phyloP scores from a whole-genome alignment of 2,329 filamentous ascomycete species.

The Hysterium pulicare region DNA sequence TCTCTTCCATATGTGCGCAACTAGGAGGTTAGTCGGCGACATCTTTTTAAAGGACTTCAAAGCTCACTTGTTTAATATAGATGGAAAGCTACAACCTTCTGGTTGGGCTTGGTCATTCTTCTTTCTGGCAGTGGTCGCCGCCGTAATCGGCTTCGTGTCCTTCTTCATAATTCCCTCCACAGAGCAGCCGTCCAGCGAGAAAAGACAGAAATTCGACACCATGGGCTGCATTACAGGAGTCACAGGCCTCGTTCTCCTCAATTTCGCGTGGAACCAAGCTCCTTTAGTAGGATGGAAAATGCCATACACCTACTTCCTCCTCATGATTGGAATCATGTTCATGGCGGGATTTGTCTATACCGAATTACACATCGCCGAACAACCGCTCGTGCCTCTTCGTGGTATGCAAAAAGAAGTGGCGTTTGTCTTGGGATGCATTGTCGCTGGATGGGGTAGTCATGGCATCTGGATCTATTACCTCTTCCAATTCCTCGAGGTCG shows the following conservation, averaged over 20 bases:
- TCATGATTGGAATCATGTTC: conserved; percentile 16
- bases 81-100: neutral
- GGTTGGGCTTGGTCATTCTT: conserved; percentile 35
- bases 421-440: conserved; percentile 19
- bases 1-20: conserved; percentile 37
- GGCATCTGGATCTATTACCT: conserved; percentile 33
- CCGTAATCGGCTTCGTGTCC: conserved; percentile 15
- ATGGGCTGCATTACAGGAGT: conserved; percentile 50
- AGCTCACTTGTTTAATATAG: neutral
- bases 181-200: neutral
- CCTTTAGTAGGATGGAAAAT: conserved; percentile 17
- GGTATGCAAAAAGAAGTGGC: conserved; percentile 19
- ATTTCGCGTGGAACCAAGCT: conserved; percentile 20
- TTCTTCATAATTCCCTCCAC: conserved; percentile 22
- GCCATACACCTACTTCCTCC: conserved; percentile 16
- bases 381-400: conserved; percentile 20
- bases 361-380: conserved; percentile 19
- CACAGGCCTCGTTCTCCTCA: conserved; percentile 30
- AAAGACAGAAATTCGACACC: no score
- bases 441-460: conserved; percentile 18
- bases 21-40: conserved; percentile 45
- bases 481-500: conserved; percentile 28
- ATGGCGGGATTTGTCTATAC: conserved; percentile 16
- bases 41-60: neutral
- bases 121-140: conserved; percentile 23